Conservation (phyloP, 805 yeast genomes). For the Naumovozyma dairenensis region DNA sequence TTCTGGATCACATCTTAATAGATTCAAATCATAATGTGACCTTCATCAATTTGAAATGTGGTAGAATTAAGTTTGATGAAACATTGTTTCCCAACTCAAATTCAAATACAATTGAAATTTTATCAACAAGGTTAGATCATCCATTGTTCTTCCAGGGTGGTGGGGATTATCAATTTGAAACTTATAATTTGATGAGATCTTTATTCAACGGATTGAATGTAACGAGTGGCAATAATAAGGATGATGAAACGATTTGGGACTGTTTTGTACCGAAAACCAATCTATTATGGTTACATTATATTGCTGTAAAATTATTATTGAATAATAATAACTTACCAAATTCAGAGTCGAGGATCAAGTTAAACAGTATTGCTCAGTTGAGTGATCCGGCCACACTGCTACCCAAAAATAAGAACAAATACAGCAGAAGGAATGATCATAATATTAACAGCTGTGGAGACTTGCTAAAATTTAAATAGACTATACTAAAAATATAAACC, state of each 20-base stretch:
- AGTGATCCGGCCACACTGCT: slow-evolving; percentile 3
- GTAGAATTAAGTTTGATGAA: slow-evolving; percentile 29
- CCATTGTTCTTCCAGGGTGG: slow-evolving; percentile 52
- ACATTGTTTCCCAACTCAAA: neutral
- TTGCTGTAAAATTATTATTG: slow-evolving; percentile 40
- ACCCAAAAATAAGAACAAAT: slow-evolving; percentile 2
- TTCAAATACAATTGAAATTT: slow-evolving; percentile 9
- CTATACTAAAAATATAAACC: too few species aligned
- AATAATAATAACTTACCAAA: slow-evolving; percentile 7
- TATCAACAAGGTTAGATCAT: slow-evolving; percentile 52
- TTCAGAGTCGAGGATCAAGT: slow-evolving; percentile 15
- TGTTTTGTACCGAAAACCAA: slow-evolving; percentile 37
- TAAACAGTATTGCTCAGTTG: slow-evolving; percentile 9
- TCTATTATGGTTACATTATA: slow-evolving; percentile 53
- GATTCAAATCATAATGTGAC: slow-evolving; percentile 34
- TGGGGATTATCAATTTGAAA: slow-evolving; percentile 53
- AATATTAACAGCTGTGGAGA: slow-evolving; percentile 17
- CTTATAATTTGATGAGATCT: slow-evolving; percentile 47
- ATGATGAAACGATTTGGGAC: slow-evolving; percentile 18
- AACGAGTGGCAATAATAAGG: too few species aligned
- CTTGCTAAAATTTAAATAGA: slow-evolving; percentile 16
- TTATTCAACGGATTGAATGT: too few species aligned
- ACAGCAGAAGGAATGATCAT: slow-evolving; percentile 13
- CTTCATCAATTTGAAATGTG: slow-evolving; percentile 48
- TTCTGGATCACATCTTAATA: slow-evolving; percentile 54